Base-by-base conservation (phyloP, 495 filamentous ascomycete species). In the Neurospora sp. region DNA sequence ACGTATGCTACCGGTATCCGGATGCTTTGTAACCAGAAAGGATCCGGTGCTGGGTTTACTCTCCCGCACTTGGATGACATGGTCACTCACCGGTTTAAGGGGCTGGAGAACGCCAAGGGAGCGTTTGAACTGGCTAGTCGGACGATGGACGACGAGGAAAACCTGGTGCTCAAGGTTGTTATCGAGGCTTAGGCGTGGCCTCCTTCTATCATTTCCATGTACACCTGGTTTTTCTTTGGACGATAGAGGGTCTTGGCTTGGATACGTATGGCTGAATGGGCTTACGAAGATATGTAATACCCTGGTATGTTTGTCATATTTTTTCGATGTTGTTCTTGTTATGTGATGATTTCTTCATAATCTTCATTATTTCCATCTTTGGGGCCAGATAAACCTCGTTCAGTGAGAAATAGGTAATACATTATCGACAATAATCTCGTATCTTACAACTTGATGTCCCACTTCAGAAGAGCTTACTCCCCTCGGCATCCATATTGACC, bases 91-190 rank as follows among this genome's bases (percentile, higher is more conserved):
- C 86, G 88, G 54, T 88, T 92, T 76, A 85, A 84, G 71, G 89
- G 96, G 15, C 85, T 93, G 37, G 90, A 88, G 24, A 82, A 84
- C 31, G 89, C 87, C 9, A 87, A 89, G 73, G 81, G 88, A 24
- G 94, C 93, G 11, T 97, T 98, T 80, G 86, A 89, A 69, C 87
- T 97, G 80, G 94, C 93, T n/a, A 91, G 91, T 19, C 89, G 88
- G 77, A 93, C 91, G 5, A 85, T 88, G n/a, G 94, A 97, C 82
- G 89, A 90, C 71, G 80, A 89, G 1, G 93, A 93, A 11, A 90
- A 87, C 34, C 83, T 96, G 71, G 93, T 97, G 39, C 84, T 97
- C 2, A 97, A 97, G 84, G 93, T 97, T 39, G 88, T 95, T 70
- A 89, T 97, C 82, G 92, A 90, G 77, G 82, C 82, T 59, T 88